phyloP scores from a whole-genome alignment of 106 monocot species.

The Dendrobium officinale region DNA sequence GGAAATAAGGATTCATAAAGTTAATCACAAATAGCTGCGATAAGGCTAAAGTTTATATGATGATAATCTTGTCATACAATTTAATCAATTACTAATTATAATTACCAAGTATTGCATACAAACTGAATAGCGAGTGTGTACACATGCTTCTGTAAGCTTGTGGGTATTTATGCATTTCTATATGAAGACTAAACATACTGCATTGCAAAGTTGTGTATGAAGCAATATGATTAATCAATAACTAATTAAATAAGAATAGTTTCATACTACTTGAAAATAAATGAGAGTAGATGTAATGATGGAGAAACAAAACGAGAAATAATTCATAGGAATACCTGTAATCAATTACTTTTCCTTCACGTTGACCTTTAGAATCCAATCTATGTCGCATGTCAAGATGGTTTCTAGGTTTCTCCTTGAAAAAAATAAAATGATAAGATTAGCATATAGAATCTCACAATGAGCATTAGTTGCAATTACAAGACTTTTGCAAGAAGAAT shows the following conservation, averaged over 20 bases:
- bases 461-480: not conserved
- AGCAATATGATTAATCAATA: not conserved
- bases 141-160: not conserved
- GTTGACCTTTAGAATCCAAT: conserved; percentile 92
- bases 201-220: not conserved
- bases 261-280: not conserved
- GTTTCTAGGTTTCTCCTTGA: conserved; percentile 91
- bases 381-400: conserved; percentile 92
- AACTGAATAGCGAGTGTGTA: not conserved
- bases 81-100: too few relatives aligned
- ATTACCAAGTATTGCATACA: too few relatives aligned
- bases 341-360: conserved; percentile 94
- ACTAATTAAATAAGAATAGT: not conserved
- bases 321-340: conserved; percentile 49
- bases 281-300: not conserved
- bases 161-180: not conserved
- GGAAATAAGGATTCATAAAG: too few relatives aligned
- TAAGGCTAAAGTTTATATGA: too few relatives aligned
- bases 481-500: not conserved
- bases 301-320: not conserved
- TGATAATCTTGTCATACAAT: too few relatives aligned
- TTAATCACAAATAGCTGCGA: too few relatives aligned
- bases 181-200: not conserved
- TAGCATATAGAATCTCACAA: not conserved
- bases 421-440: not conserved